A percentile compares a stretch with the other conserved stretches of the same genome.
Evolutionary conservation across 2,329 filamentous ascomycete species (phyloP).

Genomic region (Hypoxylon sp.): DNA sequence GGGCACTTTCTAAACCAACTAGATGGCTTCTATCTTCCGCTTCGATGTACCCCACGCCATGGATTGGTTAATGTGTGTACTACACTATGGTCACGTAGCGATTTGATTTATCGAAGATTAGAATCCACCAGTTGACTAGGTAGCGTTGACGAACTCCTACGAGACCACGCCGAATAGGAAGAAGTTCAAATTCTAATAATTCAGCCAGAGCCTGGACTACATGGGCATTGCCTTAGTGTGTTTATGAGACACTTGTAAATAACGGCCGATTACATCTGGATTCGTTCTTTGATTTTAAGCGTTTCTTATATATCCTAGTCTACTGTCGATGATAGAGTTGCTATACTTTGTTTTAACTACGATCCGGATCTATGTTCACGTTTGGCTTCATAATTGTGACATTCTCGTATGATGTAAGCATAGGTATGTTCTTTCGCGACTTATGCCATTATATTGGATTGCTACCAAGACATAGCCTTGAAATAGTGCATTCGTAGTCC

Average conservation of each 20-base stretch:
- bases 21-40: constrained; percentile 17
- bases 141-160: constrained; percentile 7
- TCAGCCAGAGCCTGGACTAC: constrained; percentile 7
- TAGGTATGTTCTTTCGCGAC: too few species aligned
- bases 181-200: constrained; percentile 26
- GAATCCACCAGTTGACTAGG: constrained; percentile 8
- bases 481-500: too few species aligned
- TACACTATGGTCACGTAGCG: constrained; percentile 26
- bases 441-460: too few species aligned
- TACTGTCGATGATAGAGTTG: constrained; percentile 31
- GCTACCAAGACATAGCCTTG: too few species aligned
- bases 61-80: constrained; percentile 41
- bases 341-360: constrained; percentile 23
- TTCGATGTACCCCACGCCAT: constrained; percentile 28
- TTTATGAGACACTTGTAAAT: constrained; percentile 34
- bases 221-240: constrained; percentile 18
- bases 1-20: constrained; percentile 62
- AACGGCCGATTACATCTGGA: constrained; percentile 13
- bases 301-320: constrained; percentile 35
- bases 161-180: constrained; percentile 22
- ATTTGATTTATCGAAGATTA: constrained; percentile 21
- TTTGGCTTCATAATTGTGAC: background rate
- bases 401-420: background rate
- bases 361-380: background rate
- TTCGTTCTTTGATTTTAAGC: constrained; percentile 34